A percentile compares a stretch with the other conserved stretches of the same genome.
Conservation (phyloP, 495 filamentous ascomycete genomes). For the Neurospora sp. region DNA sequence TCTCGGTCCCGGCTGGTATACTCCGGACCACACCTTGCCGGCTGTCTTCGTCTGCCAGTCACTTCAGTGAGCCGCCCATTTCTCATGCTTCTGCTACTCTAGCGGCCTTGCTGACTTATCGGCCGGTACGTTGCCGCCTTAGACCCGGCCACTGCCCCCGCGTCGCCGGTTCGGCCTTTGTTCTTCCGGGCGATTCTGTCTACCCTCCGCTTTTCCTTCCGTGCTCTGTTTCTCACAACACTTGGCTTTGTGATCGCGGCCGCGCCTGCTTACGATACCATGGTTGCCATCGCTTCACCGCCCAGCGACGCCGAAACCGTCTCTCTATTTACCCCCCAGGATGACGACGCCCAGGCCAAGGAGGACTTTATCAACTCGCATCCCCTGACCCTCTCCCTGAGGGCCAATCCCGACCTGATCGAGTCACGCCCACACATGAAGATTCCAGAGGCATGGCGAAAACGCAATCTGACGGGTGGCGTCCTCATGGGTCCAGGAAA, state of each 20-base stretch:
- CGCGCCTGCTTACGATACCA: conserved; percentile 34
- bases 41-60: background rate
- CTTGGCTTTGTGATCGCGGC: conserved; percentile 46
- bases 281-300: conserved; percentile 37
- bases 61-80: background rate
- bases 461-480: conserved; percentile 73
- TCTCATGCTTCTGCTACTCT: background rate
- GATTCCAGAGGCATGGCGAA: conserved; percentile 55
- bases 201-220: conserved; percentile 17
- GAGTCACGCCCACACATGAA: conserved; percentile 84
- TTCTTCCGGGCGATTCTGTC: conserved; percentile 12
- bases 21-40: background rate
- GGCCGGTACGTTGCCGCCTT: background rate
- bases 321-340: conserved; percentile 51
- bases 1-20: conserved; percentile 3
- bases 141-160: background rate
- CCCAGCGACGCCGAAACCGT: conserved; percentile 67
- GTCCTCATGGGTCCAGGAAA: conserved; percentile 64
- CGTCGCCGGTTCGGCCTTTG: conserved; percentile 1
- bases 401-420: conserved; percentile 52
- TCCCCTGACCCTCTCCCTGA: conserved; percentile 57
- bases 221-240: conserved; percentile 35
- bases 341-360: conserved; percentile 49
- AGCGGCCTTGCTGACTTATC: background rate
- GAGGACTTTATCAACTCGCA: conserved; percentile 67